Evolutionary conservation across 2,329 filamentous ascomycete species (phyloP), one percentile per base, ranked within the genome.

Genomic region (Dothistroma pini): DNA sequence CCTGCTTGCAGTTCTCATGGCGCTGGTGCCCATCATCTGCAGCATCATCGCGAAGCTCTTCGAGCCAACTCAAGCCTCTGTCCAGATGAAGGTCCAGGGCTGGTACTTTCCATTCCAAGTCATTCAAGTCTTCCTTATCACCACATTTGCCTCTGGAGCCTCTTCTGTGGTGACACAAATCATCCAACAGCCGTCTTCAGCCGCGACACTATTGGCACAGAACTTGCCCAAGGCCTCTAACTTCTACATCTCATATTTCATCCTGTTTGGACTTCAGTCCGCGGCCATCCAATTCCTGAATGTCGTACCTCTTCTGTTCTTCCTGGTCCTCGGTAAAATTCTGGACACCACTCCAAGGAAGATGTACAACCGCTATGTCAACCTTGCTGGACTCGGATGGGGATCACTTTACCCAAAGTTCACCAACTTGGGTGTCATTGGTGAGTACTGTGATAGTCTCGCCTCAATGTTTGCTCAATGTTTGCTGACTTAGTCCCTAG

Each of bases 11-110:
- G 71, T 79, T 0, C 68, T 81, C 19, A 77, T 80, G 75, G 66
- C 74, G 9, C 69, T 80, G 21, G 75, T 80, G 0, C 79, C 79
- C 1, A 78, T 79, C 51, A 65, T 80, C 56, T 76, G 72, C 60
- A 72, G 74, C 58, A 60, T 71, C 21, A 51, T 68, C 29, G 63
- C 62, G 4, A 59, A 59, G 10, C 29, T 65, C 25, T 70, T 66
- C 38, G 66, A 66, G 54, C 70, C 66, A 9, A 80, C 78, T 0
- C 71, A 74, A 52, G 72, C 74, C 29, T 72, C 77, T 47, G 74
- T 78, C 12, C 78, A 81, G 56, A 64, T 74, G 35, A 68, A 67
- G 25, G 69, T 70, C 3, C 73, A 76, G 57, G 63, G 61, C 22
- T 74, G 71, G 65, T 76, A 74, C 65, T 76, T 76, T 59, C 68